Evolutionary conservation across 768 basidiomycete species (phyloP).

Genomic region (Lentinula sp.): DNA sequence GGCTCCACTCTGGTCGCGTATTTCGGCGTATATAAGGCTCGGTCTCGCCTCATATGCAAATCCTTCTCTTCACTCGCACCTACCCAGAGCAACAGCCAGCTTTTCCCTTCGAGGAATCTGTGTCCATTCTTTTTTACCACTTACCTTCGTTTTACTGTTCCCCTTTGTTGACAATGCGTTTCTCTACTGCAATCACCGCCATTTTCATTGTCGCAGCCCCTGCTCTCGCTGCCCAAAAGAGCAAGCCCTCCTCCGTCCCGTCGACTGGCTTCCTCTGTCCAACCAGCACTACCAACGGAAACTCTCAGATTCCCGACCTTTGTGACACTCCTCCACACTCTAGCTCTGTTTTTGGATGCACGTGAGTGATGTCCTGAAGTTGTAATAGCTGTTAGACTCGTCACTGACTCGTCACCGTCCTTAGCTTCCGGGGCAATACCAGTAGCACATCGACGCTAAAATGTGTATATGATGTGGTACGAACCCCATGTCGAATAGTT

Average conservation of each 20-base stretch:
- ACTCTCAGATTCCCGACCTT: neutral
- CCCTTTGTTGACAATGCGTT: neutral
- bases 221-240: constrained; percentile 1
- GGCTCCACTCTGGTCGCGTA: neutral
- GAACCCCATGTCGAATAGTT: neutral
- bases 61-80: neutral
- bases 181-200: neutral
- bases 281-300: neutral
- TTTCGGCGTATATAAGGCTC: neutral
- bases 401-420: neutral
- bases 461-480: constrained; percentile 2
- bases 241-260: neutral
- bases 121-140: neutral
- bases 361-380: neutral
- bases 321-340: constrained; percentile 3
- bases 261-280: neutral
- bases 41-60: neutral
- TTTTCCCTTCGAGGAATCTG: neutral
- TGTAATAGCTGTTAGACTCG: neutral
- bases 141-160: neutral
- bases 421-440: neutral
- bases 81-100: neutral
- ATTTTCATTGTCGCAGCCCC: neutral
- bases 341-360: constrained; percentile 1
- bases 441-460: neutral